Percentiles rank a stretch among this genome's conserved stretches.
These are phyloP conservation scores for Nicotiana attenuata DNA, from an alignment of 257 asterid species.

Conservation along the genomic window DNA sequence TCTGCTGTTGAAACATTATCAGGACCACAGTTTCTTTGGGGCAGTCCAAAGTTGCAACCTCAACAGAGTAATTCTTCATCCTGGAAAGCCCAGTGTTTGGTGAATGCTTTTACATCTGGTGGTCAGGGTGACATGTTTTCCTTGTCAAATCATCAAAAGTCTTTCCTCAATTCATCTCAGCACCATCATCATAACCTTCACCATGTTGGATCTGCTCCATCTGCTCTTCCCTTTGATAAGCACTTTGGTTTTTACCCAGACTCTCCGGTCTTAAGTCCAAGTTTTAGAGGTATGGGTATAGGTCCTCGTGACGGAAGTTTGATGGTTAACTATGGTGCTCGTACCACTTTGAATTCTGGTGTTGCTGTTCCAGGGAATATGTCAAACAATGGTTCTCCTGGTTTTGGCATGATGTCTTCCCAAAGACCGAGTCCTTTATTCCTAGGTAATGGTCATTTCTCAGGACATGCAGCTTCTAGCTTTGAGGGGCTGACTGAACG, in stretches of 20 bases:
- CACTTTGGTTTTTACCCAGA: constrained; percentile 39
- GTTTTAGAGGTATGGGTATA: constrained; percentile 23
- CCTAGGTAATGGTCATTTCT: constrained; percentile 26
- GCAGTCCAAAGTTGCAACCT: constrained; percentile 43
- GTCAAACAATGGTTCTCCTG: constrained; percentile 36
- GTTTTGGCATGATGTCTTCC: constrained; percentile 37
- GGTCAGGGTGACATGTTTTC: constrained; percentile 28
- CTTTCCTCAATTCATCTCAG: constrained; percentile 29
- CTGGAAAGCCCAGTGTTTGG: constrained; percentile 18
- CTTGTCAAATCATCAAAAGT: constrained; percentile 28
- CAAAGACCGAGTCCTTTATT: constrained; percentile 32
- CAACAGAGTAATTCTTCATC: constrained; percentile 30
- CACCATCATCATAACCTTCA: constrained; percentile 19
- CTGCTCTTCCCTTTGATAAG: constrained; percentile 40
- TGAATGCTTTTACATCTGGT: constrained; percentile 24
- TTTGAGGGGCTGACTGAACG: constrained; percentile 40
- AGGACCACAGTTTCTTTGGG: constrained; percentile 57
- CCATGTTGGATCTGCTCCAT: constrained; percentile 66
- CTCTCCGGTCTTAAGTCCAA: constrained; percentile 24
- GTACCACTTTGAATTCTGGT: constrained; percentile 14
- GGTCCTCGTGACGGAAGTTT: constrained; percentile 23
- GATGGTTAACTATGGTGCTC: constrained; percentile 29
- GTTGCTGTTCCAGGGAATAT: constrained; percentile 30
- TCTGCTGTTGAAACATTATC: constrained; percentile 40
- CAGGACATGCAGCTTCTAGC: constrained; percentile 23